Percentiles rank a stretch among this genome's conserved stretches.
These are phyloP conservation scores for Penicillium verrucosum DNA, from an alignment of 2,329 filamentous ascomycete genomes.

Conservation along the genomic window DNA sequence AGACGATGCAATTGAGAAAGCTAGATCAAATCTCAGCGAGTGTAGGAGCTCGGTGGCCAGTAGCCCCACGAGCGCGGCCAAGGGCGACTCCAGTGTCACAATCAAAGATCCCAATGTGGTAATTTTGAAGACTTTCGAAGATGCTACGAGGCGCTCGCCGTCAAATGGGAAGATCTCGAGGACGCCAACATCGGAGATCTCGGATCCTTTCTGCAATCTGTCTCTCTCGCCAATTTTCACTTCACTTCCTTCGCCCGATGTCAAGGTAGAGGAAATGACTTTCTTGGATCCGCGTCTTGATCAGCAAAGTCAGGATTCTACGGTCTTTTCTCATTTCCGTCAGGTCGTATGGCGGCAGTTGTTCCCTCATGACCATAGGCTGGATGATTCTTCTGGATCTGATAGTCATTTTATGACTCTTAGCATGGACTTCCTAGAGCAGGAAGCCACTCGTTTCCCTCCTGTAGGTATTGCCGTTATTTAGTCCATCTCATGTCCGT, in stretches of 20 bases:
- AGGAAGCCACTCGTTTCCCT: slow-evolving; percentile 49
- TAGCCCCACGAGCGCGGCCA: slow-evolving; percentile 27
- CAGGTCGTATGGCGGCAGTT: slow-evolving; percentile 43
- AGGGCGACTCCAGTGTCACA: slow-evolving; percentile 19
- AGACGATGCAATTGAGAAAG: slow-evolving; percentile 31
- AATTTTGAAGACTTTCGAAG: slow-evolving; percentile 51
- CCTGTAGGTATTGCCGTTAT: slow-evolving; percentile 43
- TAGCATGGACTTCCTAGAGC: slow-evolving; percentile 45
- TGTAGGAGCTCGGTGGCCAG: slow-evolving; percentile 27
- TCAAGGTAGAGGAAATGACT: slow-evolving; percentile 22
- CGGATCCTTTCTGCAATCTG: slow-evolving; percentile 25
- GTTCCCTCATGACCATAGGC: slow-evolving; percentile 27
- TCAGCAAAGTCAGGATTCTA: slow-evolving; percentile 31
- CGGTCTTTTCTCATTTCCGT: slow-evolving; percentile 40
- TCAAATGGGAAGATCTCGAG: slow-evolving; percentile 30
- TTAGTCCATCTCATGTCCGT: not conserved
- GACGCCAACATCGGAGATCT: slow-evolving; percentile 35
- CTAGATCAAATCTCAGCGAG: slow-evolving; percentile 21
- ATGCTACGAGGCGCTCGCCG: slow-evolving; percentile 36
- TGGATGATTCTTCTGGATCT: slow-evolving; percentile 19
- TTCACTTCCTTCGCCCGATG: slow-evolving; percentile 22
- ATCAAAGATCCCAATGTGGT: slow-evolving; percentile 49
- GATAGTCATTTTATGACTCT: slow-evolving; percentile 25
- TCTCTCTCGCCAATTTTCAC: slow-evolving; percentile 28
- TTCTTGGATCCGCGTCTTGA: slow-evolving; percentile 20